A percentile compares a stretch with the other conserved stretches of the same genome.
phyloP scores from a whole-genome alignment of 371 early-diverging fungal species.

The Apophysomyces sp. region DNA sequence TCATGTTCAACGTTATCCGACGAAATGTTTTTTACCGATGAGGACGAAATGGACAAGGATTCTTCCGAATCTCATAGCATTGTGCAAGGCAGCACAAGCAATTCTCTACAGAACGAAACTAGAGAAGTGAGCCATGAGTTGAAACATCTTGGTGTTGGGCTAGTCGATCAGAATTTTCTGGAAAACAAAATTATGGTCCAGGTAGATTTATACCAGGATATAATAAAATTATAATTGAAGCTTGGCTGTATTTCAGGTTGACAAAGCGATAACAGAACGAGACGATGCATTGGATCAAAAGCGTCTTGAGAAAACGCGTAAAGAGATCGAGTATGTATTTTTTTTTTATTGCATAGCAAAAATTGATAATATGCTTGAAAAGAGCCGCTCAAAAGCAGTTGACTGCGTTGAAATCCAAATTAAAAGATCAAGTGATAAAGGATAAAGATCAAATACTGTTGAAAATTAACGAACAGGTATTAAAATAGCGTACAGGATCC shows the following conservation, averaged over 20 bases:
- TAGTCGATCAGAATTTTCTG: constrained; percentile 63
- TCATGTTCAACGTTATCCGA: constrained; percentile 5
- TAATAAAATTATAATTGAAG: background rate
- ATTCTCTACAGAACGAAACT: background rate
- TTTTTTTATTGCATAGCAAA: background rate
- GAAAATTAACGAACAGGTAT: constrained; percentile 35
- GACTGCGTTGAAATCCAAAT: constrained; percentile 29
- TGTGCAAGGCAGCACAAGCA: background rate
- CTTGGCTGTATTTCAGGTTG: constrained; percentile 35
- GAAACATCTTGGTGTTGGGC: constrained; percentile 50
- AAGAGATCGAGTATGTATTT: constrained; percentile 30
- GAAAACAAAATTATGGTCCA: constrained; percentile 66
- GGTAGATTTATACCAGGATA: constrained; percentile 32
- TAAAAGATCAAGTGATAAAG: constrained; percentile 22
- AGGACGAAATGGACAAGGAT: background rate
- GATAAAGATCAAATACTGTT: constrained; percentile 22
- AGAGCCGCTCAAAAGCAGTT: constrained; percentile 34
- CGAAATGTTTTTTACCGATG: background rate
- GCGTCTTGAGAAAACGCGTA: constrained; percentile 50
- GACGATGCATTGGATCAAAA: constrained; percentile 56
- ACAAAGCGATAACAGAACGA: constrained; percentile 55
- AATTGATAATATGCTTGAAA: constrained; percentile 3
- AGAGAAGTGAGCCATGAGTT: constrained; percentile 10
- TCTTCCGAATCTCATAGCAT: background rate
- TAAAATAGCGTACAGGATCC: background rate